Percentiles rank a stretch among this genome's conserved stretches.
Evolutionary conservation across 1,139 yeast species (phyloP).

Genomic region (Sugiyamaella neomexicana): DNA sequence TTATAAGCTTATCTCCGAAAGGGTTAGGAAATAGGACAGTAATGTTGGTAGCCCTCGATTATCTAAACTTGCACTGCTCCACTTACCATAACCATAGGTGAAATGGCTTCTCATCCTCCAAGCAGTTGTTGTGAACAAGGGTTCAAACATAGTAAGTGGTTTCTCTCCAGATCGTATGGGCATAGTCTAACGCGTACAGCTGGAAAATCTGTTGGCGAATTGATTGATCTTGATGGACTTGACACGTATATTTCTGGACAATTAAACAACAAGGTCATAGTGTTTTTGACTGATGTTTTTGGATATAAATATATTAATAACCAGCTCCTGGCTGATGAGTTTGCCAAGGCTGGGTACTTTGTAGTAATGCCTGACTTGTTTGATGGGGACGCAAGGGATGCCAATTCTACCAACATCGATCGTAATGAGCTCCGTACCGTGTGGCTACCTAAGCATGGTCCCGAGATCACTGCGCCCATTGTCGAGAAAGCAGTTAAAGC

Average conservation of each 20-base stretch:
- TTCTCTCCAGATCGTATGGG: background rate
- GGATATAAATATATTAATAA: slow-evolving; percentile 62
- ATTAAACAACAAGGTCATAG: slow-evolving; percentile 47
- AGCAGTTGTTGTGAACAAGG: slow-evolving; percentile 36
- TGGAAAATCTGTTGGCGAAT: slow-evolving; percentile 26
- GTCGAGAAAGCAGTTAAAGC: slow-evolving; percentile 48
- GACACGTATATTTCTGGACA: slow-evolving; percentile 28
- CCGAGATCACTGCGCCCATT: slow-evolving; percentile 48
- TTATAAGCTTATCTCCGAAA: too few relatives aligned
- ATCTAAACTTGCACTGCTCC: too few relatives aligned
- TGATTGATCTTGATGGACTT: slow-evolving; percentile 24
- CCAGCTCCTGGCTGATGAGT: slow-evolving; percentile 66
- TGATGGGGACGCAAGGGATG: slow-evolving; percentile 51
- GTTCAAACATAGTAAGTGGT: slow-evolving; percentile 28
- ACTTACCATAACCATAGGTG: too few relatives aligned
- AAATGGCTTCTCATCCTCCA: slow-evolving; percentile 40
- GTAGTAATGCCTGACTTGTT: slow-evolving; percentile 76
- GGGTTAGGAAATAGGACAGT: too few relatives aligned
- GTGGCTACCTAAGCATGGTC: slow-evolving; percentile 60
- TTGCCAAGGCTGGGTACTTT: slow-evolving; percentile 62
- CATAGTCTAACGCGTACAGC: slow-evolving; percentile 16
- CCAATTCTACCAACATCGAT: slow-evolving; percentile 39
- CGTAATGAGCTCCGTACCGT: slow-evolving; percentile 31
- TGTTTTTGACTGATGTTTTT: slow-evolving; percentile 65
- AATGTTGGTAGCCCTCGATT: too few relatives aligned